phyloP scores from a whole-genome alignment of 441 rosid species.

The Populus hybrid region DNA sequence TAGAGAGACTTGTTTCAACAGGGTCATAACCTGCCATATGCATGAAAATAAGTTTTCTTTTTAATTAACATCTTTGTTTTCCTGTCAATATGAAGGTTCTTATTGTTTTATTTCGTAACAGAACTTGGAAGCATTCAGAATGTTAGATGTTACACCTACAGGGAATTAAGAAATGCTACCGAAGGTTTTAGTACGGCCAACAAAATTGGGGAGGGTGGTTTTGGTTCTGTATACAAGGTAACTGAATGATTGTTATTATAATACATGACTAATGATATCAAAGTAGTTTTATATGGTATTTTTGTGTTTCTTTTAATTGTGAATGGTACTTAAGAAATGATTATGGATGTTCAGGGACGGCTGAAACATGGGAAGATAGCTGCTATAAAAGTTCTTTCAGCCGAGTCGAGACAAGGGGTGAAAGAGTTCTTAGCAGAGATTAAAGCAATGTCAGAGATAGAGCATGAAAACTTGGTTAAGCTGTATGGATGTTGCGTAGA shows the following conservation, averaged over 20 bases:
- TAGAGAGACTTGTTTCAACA: neutral
- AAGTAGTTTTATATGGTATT: neutral
- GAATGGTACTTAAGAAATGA: conserved; percentile 3
- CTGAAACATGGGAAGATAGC: conserved; percentile 78
- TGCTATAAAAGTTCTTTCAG: conserved; percentile 87
- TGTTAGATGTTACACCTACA: conserved; percentile 56
- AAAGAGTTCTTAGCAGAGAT: conserved; percentile 85
- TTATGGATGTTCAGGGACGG: conserved; percentile 59
- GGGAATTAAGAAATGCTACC: conserved; percentile 64
- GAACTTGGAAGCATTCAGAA: conserved; percentile 46
- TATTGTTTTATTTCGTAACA: conserved; percentile 21
- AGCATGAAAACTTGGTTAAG: conserved; percentile 85
- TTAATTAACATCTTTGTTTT: neutral
- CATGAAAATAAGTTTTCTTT: neutral
- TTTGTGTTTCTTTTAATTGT: conserved; percentile 12
- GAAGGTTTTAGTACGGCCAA: conserved; percentile 55
- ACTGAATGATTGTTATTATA: conserved; percentile 6
- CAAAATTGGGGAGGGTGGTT: conserved; percentile 96
- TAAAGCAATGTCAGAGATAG: conserved; percentile 67
- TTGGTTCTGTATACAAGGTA: conserved; percentile 91
- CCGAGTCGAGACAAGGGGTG: conserved; percentile 86
- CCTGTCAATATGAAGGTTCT: conserved; percentile 7
- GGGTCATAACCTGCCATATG: neutral
- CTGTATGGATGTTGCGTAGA: conserved; percentile 91
- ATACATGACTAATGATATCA: neutral